phyloP scores from a whole-genome alignment of 2,329 filamentous ascomycete genomes.

The Colletotrichum theobromicola region DNA sequence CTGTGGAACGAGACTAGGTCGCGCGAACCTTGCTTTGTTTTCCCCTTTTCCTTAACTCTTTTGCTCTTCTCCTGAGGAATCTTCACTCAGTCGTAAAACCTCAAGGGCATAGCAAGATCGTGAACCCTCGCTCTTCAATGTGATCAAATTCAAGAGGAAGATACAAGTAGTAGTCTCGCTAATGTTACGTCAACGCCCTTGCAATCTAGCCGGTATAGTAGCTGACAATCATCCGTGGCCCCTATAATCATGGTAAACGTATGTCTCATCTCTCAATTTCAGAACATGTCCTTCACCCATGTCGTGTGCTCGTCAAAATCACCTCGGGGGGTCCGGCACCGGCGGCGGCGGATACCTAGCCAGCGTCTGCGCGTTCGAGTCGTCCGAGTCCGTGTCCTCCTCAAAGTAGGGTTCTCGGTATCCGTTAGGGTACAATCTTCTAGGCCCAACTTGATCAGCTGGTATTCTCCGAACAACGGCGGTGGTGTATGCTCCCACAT shows the following conservation, averaged over 20 bases:
- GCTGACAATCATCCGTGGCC: neutral
- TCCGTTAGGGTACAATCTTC: neutral
- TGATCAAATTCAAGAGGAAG: neutral
- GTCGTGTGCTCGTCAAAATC: neutral
- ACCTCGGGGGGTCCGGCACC: neutral
- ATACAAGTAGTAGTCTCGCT: neutral
- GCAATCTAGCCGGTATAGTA: neutral
- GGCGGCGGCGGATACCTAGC: neutral
- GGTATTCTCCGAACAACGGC: neutral
- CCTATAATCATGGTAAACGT: neutral
- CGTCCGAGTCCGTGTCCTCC: neutral
- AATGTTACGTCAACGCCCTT: neutral
- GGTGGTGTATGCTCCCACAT: neutral
- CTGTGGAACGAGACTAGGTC: neutral
- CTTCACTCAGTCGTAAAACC: accelerated
- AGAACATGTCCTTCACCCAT: neutral
- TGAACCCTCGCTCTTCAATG: neutral
- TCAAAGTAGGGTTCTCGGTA: neutral
- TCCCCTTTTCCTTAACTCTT: neutral
- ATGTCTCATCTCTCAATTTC: neutral
- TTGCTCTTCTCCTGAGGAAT: neutral
- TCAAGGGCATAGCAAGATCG: accelerated
- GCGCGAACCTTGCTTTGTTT: neutral
- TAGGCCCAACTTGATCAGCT: neutral
- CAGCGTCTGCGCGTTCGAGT: neutral